Evolutionary conservation across 148 eudicot species (phyloP), one percentile per base, ranked within the genome.

Genomic region (Gaultheria prostrata): DNA sequence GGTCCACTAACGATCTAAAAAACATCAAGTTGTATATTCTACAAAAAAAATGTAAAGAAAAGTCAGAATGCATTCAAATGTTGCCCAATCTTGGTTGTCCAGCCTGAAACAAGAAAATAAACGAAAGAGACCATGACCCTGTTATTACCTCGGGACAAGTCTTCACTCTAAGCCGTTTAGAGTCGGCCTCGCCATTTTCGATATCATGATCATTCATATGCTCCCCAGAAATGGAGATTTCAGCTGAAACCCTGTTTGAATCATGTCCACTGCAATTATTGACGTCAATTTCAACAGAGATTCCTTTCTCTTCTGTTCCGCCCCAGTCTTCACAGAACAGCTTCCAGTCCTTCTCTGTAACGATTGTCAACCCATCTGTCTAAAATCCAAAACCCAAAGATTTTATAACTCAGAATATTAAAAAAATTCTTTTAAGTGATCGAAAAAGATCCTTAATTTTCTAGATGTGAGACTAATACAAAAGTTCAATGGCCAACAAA

Each of bases 301-400:
- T 83, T 69, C 99, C 94, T 81, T 87, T 86, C 50, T 87, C 86
- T 76, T 80, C 87, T 33, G 71, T 86, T 65, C 97, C 95, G 82
- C 89, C 94, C 95, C 97, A 97, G 76, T 97, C 95, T 91, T 93
- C 90, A 79, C 98, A 97, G 81, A 97, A 92, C 75, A 84, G 71
- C 82, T 87, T 91, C 99, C 99, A 97, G 86, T 97, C 98, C 85
- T 86, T 85, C 84, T 94, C 97, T 15, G 90, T 83, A 77, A 97
- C 82, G 76, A 97, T 86, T 78, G 94, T 89, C 81, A 97, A 87
- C 49, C 88, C 93, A 87, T 97, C 94, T 76, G 87, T 85, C 99
- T 97, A 85, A 76, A 90, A 85, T 81, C 50, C 79, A 74, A 80
- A 83, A 79, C 76, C 50, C 33, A 57, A 50, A 51, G 8, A 48